These are phyloP conservation scores for Hygrophoropsis aurantiaca DNA, from an alignment of 768 basidiomycete species.

Conservation along the genomic window DNA sequence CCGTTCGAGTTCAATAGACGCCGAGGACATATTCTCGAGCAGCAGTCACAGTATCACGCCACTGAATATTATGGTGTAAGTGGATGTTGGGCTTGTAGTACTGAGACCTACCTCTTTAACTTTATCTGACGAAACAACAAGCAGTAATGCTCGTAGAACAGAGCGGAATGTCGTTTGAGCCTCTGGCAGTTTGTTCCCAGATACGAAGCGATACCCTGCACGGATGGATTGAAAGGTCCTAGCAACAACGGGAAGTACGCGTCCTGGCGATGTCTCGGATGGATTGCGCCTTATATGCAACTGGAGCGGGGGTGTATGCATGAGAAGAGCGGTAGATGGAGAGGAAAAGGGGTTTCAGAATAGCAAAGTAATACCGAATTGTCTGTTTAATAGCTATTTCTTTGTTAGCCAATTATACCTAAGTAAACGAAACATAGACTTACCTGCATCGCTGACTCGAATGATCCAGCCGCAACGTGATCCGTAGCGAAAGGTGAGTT, in stretches of 20 bases:
- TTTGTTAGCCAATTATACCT: constrained; percentile 4
- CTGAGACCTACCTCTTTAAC: constrained; percentile 75
- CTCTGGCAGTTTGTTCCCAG: constrained; percentile 83
- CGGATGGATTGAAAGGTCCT: constrained; percentile 73
- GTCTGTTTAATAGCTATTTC: constrained; percentile 80
- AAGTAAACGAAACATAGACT: constrained; percentile 16
- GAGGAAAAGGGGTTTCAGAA: constrained; percentile 86
- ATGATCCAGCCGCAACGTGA: constrained; percentile 93
- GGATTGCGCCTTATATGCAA: constrained; percentile 88
- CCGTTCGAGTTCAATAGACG: constrained; percentile 90
- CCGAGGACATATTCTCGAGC: constrained; percentile 93
- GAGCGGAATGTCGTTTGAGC: constrained; percentile 78
- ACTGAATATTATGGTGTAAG: no score
- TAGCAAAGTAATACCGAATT: constrained; percentile 87
- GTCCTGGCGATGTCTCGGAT: constrained; percentile 68
- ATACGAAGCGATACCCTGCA: constrained; percentile 77
- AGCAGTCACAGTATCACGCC: constrained; percentile 82
- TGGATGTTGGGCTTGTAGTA: no score
- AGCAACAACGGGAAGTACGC: constrained; percentile 74
- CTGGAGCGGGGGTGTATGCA: constrained; percentile 81
- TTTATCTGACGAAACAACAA: constrained; percentile 83
- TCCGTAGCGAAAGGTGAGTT: constrained; percentile 95
- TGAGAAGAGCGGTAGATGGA: constrained; percentile 88
- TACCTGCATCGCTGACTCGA: constrained; percentile 97
- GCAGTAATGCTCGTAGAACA: constrained; percentile 72